Conservation (phyloP, 2,329 filamentous ascomycete genomes). For the Aspergillus eucalypticola region DNA sequence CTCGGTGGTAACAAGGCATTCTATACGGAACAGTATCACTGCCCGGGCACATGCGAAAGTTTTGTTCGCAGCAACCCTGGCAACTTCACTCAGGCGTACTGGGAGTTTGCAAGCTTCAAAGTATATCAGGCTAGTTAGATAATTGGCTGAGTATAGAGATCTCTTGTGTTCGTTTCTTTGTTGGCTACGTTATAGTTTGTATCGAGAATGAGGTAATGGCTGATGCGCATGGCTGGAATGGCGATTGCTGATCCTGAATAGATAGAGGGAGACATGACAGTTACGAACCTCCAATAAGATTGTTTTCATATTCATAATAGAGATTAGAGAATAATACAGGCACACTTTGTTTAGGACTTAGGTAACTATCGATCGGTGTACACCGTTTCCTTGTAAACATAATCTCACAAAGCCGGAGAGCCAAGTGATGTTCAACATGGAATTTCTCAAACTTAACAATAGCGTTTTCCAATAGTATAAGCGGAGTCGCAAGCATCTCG, state of each 20-base stretch:
- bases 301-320: too few species aligned
- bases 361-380: too few species aligned
- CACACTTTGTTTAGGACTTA: too few species aligned
- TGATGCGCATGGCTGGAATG: not conserved
- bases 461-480: too few species aligned
- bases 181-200: not conserved
- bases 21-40: constrained; percentile 36
- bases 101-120: not conserved
- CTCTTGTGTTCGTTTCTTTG: not conserved
- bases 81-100: constrained; percentile 62
- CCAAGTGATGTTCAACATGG: too few species aligned
- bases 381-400: too few species aligned
- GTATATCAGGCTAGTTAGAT: not conserved
- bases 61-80: constrained; percentile 60
- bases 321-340: too few species aligned
- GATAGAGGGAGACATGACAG: not conserved
- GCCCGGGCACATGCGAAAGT: constrained; percentile 58
- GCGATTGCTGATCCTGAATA: not conserved
- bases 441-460: too few species aligned
- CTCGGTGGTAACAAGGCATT: constrained; percentile 45
- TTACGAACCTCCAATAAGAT: not conserved
- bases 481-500: too few species aligned
- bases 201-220: not conserved
- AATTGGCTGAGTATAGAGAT: not conserved
- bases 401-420: too few species aligned